Evolutionary conservation across 345 rosid species (phyloP), one percentile per base, ranked within the genome.

Genomic region (Bruguiera sexangula): DNA sequence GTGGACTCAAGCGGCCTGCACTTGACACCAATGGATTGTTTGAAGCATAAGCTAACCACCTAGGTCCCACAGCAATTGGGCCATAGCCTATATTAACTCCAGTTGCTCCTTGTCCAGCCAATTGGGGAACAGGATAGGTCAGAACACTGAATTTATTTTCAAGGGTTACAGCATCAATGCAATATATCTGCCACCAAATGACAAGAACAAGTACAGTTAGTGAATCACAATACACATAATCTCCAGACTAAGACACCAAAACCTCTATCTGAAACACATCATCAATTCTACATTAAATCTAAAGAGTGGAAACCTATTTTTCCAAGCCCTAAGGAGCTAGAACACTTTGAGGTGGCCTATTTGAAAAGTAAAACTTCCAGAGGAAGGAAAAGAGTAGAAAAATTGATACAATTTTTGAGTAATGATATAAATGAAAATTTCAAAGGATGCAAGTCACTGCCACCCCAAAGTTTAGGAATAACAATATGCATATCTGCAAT

Each of bases 31-130:
- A 78, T n/a, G 96, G 97, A 62, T 69, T 88, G 67, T 82, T 83
- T 31, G 98, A 85, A 75, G 97, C 90, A 89, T 88, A 94, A 76
- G 96, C 98, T 81, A 94, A 83, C 97, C 97, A 94, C 81, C 96
- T 86, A 20, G 94, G 83, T 63, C 98, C 96, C 62, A 91, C 86
- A 69, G 93, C 93, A 97, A 91, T 84, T 68, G 98, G 98, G 65
- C 97, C 98, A 80, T 91, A 91, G 36, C 98, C 98, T 22, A 88
- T 62, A 79, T 89, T 89, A 59, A 89, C 82, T 68, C 89, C 94
- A 36, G 71, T 32, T 53, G 79, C 73, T 80, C 93, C 87, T 82
- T 85, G 98, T 74, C 90, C 88, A 67, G 81, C 83, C 43, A 81
- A 24, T 34, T 67, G 73, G 46, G 92, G 97, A 81, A 88, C 85